Evolutionary conservation across 2,329 filamentous ascomycete genomes (phyloP).

Genomic region (Phialophora expanda): DNA sequence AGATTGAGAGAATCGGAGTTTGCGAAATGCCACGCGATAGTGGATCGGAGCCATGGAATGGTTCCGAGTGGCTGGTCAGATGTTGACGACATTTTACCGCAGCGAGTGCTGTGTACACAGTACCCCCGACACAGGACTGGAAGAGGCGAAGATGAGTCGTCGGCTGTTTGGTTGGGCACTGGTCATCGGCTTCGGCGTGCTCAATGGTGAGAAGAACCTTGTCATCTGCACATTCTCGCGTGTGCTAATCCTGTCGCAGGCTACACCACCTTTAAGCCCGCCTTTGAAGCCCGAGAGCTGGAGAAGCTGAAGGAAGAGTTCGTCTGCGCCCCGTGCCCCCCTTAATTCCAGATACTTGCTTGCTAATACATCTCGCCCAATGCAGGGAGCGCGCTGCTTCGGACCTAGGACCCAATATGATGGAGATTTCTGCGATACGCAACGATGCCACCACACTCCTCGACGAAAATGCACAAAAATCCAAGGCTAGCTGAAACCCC

Average conservation of each 20-base stretch:
- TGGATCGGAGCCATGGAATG: not conserved
- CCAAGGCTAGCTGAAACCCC: not conserved
- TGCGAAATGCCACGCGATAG: too few relatives aligned
- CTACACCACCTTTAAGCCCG: conserved; percentile 52
- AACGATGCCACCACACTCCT: not conserved
- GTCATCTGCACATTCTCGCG: conserved; percentile 11
- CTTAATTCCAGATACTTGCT: not conserved
- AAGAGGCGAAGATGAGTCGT: conserved; percentile 43
- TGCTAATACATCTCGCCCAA: not conserved
- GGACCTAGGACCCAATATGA: conserved; percentile 33
- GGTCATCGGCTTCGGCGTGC: conserved; percentile 49
- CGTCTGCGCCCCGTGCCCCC: conserved; percentile 5
- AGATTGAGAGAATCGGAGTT: too few relatives aligned
- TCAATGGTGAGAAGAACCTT: conserved; percentile 44
- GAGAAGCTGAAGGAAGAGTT: conserved; percentile 41
- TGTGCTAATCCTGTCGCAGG: conserved; percentile 42
- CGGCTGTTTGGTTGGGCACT: conserved; percentile 47
- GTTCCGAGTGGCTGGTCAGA: not conserved
- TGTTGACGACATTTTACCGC: conserved; percentile 2
- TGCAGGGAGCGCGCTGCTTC: conserved; percentile 28
- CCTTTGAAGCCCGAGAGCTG: conserved; percentile 46
- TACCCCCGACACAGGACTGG: not conserved
- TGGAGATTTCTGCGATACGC: conserved; percentile 29
- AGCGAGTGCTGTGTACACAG: not conserved
- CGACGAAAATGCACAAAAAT: not conserved